Conservation (phyloP, 805 yeast genomes). For the Ogataea sp. region DNA sequence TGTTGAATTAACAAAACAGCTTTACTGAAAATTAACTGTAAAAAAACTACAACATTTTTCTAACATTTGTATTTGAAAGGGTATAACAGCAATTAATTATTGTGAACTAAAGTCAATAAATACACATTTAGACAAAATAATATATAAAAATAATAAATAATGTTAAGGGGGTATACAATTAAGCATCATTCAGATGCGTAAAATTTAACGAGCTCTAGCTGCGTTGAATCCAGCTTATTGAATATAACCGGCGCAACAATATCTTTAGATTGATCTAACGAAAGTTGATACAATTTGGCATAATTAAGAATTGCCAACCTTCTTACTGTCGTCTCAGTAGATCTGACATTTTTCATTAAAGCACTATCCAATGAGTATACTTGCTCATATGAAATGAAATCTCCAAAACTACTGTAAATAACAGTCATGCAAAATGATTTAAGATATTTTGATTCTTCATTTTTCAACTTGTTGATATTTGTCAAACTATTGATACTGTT, state of each 20-base stretch:
- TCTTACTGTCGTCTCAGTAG: slow-evolving; percentile 29
- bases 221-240: slow-evolving; percentile 31
- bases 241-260: slow-evolving; percentile 24
- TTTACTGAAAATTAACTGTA: not conserved
- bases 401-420: not conserved
- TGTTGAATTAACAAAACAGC: not conserved
- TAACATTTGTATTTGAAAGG: not conserved
- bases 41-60: not conserved
- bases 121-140: too few relatives aligned
- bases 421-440: not conserved
- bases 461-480: not conserved
- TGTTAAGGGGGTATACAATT: not conserved
- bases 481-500: slow-evolving; percentile 12
- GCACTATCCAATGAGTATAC: slow-evolving; percentile 24
- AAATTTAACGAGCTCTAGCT: slow-evolving; percentile 38
- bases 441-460: not conserved
- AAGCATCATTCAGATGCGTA: slow-evolving; percentile 21
- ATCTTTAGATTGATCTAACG: slow-evolving; percentile 12
- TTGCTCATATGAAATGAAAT: slow-evolving; percentile 9
- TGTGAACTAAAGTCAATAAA: too few relatives aligned
- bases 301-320: slow-evolving; percentile 30
- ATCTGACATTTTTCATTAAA: slow-evolving; percentile 20
- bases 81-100: too few relatives aligned
- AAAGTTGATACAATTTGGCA: slow-evolving; percentile 19
- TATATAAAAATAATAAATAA: too few relatives aligned